Percentiles rank a stretch among this genome's conserved stretches.
phyloP scores from a whole-genome alignment of 2,329 filamentous ascomycete genomes.

The Plectosphaerella plurivora region DNA sequence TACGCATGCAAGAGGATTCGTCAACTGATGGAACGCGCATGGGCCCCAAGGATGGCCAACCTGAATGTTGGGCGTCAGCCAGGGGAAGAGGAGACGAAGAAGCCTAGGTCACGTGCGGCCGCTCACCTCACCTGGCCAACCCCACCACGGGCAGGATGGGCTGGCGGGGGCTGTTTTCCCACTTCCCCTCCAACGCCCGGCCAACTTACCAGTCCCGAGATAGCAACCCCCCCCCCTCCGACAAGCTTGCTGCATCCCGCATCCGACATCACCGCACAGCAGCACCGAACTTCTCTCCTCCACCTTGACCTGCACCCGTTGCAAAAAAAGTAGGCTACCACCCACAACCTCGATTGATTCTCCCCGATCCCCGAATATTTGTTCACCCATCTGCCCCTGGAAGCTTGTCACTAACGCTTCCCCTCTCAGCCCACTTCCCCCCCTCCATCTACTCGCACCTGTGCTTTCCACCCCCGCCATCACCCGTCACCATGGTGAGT shows the following conservation, averaged over 20 bases:
- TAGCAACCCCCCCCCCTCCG: background rate
- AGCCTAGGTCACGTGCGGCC: slow-evolving; percentile 10
- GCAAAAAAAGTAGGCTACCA: slow-evolving; percentile 8
- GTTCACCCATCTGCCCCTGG: background rate
- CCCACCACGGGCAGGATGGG: slow-evolving; percentile 9
- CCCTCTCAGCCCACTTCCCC: slow-evolving; percentile 14
- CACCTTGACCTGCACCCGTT: background rate
- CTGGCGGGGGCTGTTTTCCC: slow-evolving; percentile 13
- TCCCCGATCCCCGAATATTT: background rate
- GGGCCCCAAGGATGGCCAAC: slow-evolving; percentile 7
- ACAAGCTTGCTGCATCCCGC: slow-evolving; percentile 1
- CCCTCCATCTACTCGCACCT: slow-evolving; percentile 5
- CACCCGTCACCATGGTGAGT: slow-evolving; percentile 34
- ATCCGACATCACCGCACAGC: slow-evolving; percentile 7
- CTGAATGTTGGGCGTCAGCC: too few species aligned
- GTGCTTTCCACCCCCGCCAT: slow-evolving; percentile 11
- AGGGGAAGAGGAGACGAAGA: too few species aligned
- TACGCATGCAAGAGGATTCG: slow-evolving; percentile 7
- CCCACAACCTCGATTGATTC: background rate
- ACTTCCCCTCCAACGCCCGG: slow-evolving; percentile 10
- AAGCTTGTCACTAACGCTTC: slow-evolving; percentile 4
- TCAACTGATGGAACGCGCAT: slow-evolving; percentile 6
- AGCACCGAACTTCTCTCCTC: slow-evolving; percentile 6
- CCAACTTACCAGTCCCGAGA: slow-evolving; percentile 12
- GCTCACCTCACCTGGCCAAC: slow-evolving; percentile 14